Evolutionary conservation across 2,329 filamentous ascomycete species (phyloP).

Genomic region (Neofusicoccum laricinum): DNA sequence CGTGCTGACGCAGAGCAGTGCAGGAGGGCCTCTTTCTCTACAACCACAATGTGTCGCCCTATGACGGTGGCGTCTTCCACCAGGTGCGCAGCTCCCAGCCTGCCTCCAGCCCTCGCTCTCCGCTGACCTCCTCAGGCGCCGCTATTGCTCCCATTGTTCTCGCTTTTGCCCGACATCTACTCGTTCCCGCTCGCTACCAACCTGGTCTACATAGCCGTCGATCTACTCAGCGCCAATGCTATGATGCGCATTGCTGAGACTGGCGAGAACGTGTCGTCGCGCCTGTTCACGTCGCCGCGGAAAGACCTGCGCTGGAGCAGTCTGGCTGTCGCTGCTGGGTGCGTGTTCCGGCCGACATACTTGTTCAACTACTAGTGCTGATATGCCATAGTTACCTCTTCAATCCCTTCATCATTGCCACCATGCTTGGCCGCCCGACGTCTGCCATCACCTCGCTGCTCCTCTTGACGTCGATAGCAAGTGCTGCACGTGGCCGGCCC

Average conservation of each 20-base stretch:
- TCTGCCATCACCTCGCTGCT: conserved; percentile 85
- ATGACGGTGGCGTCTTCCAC: conserved; percentile 84
- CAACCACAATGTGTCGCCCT: conserved; percentile 92
- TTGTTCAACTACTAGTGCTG: background rate
- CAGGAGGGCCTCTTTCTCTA: conserved; percentile 97
- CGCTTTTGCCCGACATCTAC: conserved; percentile 71
- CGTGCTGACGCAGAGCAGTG: conserved; percentile 52
- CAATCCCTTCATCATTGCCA: conserved; percentile 89
- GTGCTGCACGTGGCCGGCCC: conserved; percentile 69
- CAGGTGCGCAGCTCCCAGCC: conserved; percentile 45
- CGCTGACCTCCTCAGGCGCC: conserved; percentile 62
- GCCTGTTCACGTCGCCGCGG: conserved; percentile 74
- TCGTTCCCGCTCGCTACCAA: conserved; percentile 70
- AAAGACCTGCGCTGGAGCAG: conserved; percentile 72
- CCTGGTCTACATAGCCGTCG: conserved; percentile 75
- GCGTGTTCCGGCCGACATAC: conserved; percentile 22
- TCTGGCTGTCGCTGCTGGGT: conserved; percentile 75
- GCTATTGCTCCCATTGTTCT: conserved; percentile 86
- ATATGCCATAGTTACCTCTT: conserved; percentile 70
- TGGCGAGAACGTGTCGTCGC: conserved; percentile 71
- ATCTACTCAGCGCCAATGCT: conserved; percentile 78
- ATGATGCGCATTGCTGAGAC: conserved; percentile 78
- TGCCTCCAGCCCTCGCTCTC: background rate
- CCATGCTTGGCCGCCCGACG: conserved; percentile 86
- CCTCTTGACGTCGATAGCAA: conserved; percentile 78